phyloP scores from a whole-genome alignment of 2,329 filamentous ascomycete species.

The Drechslera avenae region DNA sequence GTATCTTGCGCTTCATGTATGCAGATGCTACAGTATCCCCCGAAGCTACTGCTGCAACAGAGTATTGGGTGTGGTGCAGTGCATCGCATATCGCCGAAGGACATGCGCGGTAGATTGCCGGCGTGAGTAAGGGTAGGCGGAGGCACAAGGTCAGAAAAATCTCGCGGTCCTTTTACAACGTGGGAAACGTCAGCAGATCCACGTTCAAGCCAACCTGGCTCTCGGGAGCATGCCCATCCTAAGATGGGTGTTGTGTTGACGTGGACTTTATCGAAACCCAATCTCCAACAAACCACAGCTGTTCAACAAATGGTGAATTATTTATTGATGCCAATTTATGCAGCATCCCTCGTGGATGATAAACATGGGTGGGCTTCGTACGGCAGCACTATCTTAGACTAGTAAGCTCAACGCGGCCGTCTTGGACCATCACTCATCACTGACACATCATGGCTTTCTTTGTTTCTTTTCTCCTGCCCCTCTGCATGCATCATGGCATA shows the following conservation, averaged over 20 bases:
- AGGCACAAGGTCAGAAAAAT: slow-evolving; percentile 12
- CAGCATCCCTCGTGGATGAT: slow-evolving; percentile 12
- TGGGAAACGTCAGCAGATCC: slow-evolving; percentile 14
- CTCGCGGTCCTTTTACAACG: slow-evolving; percentile 11
- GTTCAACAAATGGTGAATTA: slow-evolving; percentile 5
- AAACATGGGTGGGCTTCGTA: slow-evolving; percentile 7
- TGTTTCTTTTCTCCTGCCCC: slow-evolving; percentile 9
- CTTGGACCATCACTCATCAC: slow-evolving; percentile 1
- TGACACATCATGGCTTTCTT: slow-evolving; percentile 5
- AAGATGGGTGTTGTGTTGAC: slow-evolving; percentile 8
- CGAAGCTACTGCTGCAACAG: slow-evolving; percentile 30
- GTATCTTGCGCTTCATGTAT: slow-evolving; percentile 12
- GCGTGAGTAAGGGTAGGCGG: slow-evolving; percentile 2
- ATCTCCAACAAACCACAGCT: slow-evolving; percentile 5
- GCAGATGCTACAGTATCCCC: slow-evolving; percentile 20
- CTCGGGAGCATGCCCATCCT: slow-evolving; percentile 9
- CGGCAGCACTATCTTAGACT: slow-evolving; percentile 7
- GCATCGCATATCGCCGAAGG: slow-evolving; percentile 10
- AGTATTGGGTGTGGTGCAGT: slow-evolving; percentile 24
- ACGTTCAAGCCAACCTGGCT: slow-evolving; percentile 15
- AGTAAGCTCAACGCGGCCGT: slow-evolving; percentile 14
- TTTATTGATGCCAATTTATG: slow-evolving; percentile 14
- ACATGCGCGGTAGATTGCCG: slow-evolving; percentile 4
- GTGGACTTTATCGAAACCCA: slow-evolving; percentile 16
- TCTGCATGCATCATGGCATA: slow-evolving; percentile 9